These are phyloP conservation scores for Aspergillus viridinutans DNA, from an alignment of 2,329 filamentous ascomycete genomes.

Conservation along the genomic window DNA sequence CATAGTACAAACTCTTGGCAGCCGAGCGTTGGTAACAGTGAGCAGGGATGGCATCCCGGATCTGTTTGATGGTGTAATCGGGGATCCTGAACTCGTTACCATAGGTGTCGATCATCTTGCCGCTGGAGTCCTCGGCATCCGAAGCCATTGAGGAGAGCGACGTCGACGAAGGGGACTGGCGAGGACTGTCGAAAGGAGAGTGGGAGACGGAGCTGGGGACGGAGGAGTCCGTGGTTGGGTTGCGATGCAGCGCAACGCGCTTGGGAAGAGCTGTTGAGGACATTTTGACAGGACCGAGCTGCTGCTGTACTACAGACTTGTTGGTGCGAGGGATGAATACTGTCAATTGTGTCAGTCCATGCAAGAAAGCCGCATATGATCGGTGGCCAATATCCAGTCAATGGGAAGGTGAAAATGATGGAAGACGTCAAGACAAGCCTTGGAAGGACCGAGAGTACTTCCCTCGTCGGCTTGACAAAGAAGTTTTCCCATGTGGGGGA, in stretches of 20 bases:
- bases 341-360: neutral
- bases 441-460: neutral
- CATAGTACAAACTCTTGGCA: constrained; percentile 70
- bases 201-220: constrained; percentile 50
- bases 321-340: neutral
- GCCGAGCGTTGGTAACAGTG: constrained; percentile 93
- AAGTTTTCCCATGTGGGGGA: neutral
- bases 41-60: constrained; percentile 92
- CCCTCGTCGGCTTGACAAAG: neutral
- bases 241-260: constrained; percentile 49
- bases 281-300: constrained; percentile 27
- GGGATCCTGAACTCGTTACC: constrained; percentile 92
- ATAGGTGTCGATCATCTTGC: constrained; percentile 79
- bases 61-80: constrained; percentile 96
- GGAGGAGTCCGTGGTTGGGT: constrained; percentile 53
- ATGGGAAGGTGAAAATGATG: neutral
- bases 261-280: constrained; percentile 49
- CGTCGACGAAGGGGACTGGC: constrained; percentile 71
- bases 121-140: constrained; percentile 49
- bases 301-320: neutral
- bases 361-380: neutral
- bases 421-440: neutral
- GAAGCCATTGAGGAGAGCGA: constrained; percentile 88
- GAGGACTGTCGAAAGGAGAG: constrained; percentile 58
- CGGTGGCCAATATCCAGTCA: neutral